A percentile compares a stretch with the other conserved stretches of the same genome.
These are phyloP conservation scores for Calonectria crousiana DNA, from an alignment of 2,329 filamentous ascomycete species.

Conservation along the genomic window DNA sequence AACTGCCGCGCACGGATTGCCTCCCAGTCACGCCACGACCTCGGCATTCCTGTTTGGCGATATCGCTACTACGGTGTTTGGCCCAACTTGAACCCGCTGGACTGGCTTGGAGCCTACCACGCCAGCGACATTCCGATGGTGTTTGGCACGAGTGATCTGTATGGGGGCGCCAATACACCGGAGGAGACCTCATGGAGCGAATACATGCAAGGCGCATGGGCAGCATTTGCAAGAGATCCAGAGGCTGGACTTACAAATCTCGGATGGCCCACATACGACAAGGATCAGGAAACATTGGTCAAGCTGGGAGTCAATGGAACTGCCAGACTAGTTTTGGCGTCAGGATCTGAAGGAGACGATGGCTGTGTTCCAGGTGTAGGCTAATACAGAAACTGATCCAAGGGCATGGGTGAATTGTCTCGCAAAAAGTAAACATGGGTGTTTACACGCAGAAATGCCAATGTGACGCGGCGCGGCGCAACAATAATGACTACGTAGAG, in stretches of 20 bases:
- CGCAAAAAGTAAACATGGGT: no score
- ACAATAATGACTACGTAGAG: no score
- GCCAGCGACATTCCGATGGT: conserved; percentile 11
- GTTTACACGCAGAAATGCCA: no score
- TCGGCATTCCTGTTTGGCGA: conserved; percentile 11
- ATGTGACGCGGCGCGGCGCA: no score
- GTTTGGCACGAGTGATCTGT: conserved; percentile 11
- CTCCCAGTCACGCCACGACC: background rate
- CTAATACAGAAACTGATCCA: background rate
- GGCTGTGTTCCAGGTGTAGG: conserved; percentile 10
- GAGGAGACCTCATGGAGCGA: background rate
- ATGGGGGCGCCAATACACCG: conserved; percentile 1
- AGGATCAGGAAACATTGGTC: conserved; percentile 9
- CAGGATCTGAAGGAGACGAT: conserved; percentile 3
- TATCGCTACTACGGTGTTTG: conserved; percentile 17
- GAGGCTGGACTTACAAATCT: background rate
- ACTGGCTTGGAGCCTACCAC: conserved; percentile 17
- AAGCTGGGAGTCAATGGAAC: conserved; percentile 11
- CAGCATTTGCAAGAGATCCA: background rate
- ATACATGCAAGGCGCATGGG: conserved; percentile 11
- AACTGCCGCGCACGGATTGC: conserved; percentile 15
- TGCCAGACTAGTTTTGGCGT: background rate
- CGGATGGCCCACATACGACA: conserved; percentile 4
- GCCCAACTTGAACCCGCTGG: conserved; percentile 14
- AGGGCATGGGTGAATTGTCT: background rate